Percentiles rank a stretch among this genome's conserved stretches.
Evolutionary conservation across 2,329 filamentous ascomycete species (phyloP).

Genomic region (Xylariaceae sp.): DNA sequence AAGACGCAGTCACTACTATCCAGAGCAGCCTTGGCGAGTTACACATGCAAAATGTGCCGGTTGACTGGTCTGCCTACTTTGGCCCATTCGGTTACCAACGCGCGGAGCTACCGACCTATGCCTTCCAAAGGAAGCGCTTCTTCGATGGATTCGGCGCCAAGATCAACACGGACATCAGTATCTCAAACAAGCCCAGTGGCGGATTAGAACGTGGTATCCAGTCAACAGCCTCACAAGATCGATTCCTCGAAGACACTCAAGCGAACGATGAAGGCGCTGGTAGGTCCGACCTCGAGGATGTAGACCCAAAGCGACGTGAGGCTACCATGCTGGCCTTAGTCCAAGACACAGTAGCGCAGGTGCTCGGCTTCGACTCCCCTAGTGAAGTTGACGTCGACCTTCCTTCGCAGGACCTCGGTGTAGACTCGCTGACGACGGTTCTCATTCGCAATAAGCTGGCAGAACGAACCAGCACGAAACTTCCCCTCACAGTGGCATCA

Average conservation of each 20-base stretch:
- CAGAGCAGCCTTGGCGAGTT: slow-evolving; percentile 19
- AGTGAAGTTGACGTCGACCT: slow-evolving; percentile 17
- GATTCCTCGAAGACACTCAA: too few relatives aligned
- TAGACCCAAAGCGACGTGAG: slow-evolving; percentile 12
- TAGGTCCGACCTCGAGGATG: too few relatives aligned
- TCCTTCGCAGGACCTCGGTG: slow-evolving; percentile 20
- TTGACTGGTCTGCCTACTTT: slow-evolving; percentile 28
- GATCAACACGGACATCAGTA: too few relatives aligned
- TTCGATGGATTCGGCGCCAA: too few relatives aligned
- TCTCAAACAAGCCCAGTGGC: slow-evolving; percentile 1
- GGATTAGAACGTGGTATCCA: slow-evolving; percentile 12
- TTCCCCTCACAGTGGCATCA: slow-evolving; percentile 19
- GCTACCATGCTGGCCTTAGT: slow-evolving; percentile 18
- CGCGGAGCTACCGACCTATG: slow-evolving; percentile 27
- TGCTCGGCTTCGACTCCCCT: slow-evolving; percentile 14
- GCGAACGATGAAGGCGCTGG: too few relatives aligned
- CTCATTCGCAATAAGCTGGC: slow-evolving; percentile 22
- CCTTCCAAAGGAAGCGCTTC: slow-evolving; percentile 26
- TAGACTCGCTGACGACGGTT: slow-evolving; percentile 25
- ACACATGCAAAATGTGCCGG: slow-evolving; percentile 18
- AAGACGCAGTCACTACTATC: slow-evolving; percentile 11
- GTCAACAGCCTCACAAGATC: too few relatives aligned
- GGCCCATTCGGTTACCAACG: slow-evolving; percentile 20
- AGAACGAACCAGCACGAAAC: slow-evolving; percentile 15
- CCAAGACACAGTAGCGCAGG: slow-evolving; percentile 20